These are phyloP conservation scores for Cenchrus fungigraminus DNA, from an alignment of 176 grass and related monocot genomes.

Conservation along the genomic window DNA sequence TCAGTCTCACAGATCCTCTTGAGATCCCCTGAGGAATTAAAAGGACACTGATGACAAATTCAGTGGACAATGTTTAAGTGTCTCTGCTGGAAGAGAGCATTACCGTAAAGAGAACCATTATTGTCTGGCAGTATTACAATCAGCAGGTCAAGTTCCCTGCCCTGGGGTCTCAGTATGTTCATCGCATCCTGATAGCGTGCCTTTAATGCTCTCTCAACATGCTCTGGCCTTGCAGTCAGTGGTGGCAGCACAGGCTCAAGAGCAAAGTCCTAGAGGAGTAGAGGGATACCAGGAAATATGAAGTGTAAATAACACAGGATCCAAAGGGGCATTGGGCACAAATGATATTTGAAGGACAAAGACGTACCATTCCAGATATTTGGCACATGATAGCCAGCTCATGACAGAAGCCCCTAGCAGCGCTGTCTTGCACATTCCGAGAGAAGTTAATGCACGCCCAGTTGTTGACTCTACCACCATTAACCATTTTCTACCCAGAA, in stretches of 20 bases:
- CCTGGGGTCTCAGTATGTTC: conserved; percentile 61
- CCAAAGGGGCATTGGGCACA: background rate
- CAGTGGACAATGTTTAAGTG: background rate
- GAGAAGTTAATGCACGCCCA: conserved; percentile 89
- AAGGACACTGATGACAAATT: conserved; percentile 28
- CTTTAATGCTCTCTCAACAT: conserved; percentile 84
- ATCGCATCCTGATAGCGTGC: conserved; percentile 76
- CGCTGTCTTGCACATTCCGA: conserved; percentile 74
- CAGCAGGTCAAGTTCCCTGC: conserved; percentile 82
- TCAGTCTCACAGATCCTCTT: conserved; percentile 98
- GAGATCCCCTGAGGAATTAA: conserved; percentile 67
- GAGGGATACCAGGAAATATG: background rate
- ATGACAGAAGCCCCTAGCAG: conserved; percentile 74
- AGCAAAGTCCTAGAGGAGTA: conserved; percentile 65
- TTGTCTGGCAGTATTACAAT: conserved; percentile 90
- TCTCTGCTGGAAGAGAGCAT: conserved; percentile 27
- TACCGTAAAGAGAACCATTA: conserved; percentile 90
- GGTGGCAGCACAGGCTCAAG: conserved; percentile 72
- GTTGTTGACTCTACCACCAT: conserved; percentile 71
- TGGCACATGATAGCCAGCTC: conserved; percentile 87
- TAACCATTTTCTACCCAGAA: conserved; percentile 78
- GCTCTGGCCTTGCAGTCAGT: conserved; percentile 73
- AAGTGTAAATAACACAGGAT: background rate
- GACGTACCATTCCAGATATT: conserved; percentile 84
- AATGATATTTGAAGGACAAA: conserved; percentile 13